Conservation (phyloP, 1,139 yeast species). For the Cylindricascospora bacillispora region DNA sequence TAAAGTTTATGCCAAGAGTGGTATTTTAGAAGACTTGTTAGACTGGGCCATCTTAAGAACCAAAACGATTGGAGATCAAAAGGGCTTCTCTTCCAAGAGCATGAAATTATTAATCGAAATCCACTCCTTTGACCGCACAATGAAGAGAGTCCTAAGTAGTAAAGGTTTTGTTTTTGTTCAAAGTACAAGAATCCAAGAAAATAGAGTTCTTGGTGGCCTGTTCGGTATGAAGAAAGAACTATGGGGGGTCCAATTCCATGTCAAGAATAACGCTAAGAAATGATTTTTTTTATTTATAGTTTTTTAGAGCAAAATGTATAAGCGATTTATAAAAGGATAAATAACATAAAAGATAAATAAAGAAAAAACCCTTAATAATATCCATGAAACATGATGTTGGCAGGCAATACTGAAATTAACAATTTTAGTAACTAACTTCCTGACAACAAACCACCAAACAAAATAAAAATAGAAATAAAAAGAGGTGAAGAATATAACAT, state of each 20-base stretch:
- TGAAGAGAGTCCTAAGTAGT: conserved; percentile 27
- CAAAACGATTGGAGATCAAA: conserved; percentile 26
- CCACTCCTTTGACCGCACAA: conserved; percentile 39
- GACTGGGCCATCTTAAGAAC: conserved; percentile 48
- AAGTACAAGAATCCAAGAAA: conserved; percentile 21
- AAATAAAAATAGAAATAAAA: no score
- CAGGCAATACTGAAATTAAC: no score
- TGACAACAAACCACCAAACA: no score
- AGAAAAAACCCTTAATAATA: not conserved
- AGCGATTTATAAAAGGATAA: not conserved
- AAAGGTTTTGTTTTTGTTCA: conserved; percentile 27
- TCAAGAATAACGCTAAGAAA: conserved; percentile 8
- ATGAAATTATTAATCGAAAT: conserved; percentile 33
- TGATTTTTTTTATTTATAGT: conserved; percentile 1
- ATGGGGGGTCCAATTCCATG: conserved; percentile 35
- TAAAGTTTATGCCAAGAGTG: conserved; percentile 50
- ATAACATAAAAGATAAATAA: not conserved
- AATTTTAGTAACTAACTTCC: no score
- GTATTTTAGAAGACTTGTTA: conserved; percentile 46
- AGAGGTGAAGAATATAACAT: no score
- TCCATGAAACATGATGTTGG: no score
- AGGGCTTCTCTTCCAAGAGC: conserved; percentile 17
- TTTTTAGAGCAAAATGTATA: no score
- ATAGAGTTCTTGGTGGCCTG: conserved; percentile 23
- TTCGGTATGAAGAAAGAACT: conserved; percentile 37